Evolutionary conservation across 768 basidiomycete species (phyloP), one percentile per base, ranked within the genome.

Genomic region (Russula compacta): DNA sequence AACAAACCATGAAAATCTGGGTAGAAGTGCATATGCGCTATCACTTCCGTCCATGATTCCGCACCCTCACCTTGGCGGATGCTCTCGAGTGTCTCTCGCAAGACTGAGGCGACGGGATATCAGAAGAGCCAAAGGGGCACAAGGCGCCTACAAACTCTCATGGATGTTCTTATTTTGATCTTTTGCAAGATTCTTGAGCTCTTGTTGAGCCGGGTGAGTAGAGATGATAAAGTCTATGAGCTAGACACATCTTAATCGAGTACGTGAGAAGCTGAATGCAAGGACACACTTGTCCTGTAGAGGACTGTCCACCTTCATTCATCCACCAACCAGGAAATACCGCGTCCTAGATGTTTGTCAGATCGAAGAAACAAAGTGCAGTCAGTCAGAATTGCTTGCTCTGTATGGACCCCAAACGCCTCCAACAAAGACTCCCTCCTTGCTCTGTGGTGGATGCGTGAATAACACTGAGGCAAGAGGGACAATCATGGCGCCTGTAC

Each of bases 231-330:
- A 98, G 69, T 99, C 92, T 57, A 99, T 93, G 9, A 98, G 80
- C 85, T 92, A 71, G 53, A 43, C 32, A 42, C 40, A 12, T 17
- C n/a, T 47, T 39, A 57, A 39, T 40, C 1, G 32, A 46, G 53
- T n/a, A 32, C 47, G 1, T 29, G 7, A 17, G 11, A 9, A 50
- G 14, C 11, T 2, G 24, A 29, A 35, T 8, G 6, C 19, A 6
- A 29, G 2, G 56, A 43, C 33, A 24, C 55, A 87, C 87, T 74
- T 93, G 92, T n/a, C 97, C 97, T 0, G 97, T 99, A 1, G 94
- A 95, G 8, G 94, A 97, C 73, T 99, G 97, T 2, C 97, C 97
- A 42, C 95, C 97, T 74, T 99, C 97, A 69, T 95, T 99, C 93
- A 98, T 97, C 97, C 95, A 99, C 87, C 92, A 95, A 17, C 87